phyloP scores from a whole-genome alignment of 1,284 basidiomycete genomes.

The Malassezia yamatoensis region DNA sequence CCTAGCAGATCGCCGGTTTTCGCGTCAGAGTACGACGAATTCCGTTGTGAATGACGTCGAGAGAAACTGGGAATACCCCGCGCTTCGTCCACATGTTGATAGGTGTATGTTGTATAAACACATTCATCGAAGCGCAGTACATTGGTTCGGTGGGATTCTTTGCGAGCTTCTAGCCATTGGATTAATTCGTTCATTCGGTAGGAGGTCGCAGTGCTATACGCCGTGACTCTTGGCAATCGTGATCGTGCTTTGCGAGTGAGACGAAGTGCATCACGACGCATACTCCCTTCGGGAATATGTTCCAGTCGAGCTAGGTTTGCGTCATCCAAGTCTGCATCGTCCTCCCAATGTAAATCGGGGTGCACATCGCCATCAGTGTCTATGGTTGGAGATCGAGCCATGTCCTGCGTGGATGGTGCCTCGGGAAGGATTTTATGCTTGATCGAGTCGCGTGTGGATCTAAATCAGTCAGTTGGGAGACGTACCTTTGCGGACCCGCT shows the following conservation, averaged over 20 bases:
- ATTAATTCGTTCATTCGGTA: conserved; percentile 77
- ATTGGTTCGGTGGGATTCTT: conserved; percentile 64
- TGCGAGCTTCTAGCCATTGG: conserved; percentile 74
- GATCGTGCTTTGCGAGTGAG: conserved; percentile 90
- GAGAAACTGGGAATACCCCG: conserved; percentile 20
- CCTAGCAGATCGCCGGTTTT: conserved; percentile 37
- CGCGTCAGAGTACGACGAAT: neutral
- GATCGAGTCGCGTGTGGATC: conserved; percentile 68
- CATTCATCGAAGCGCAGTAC: conserved; percentile 45
- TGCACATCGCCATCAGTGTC: conserved; percentile 36
- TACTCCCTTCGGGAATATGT: conserved; percentile 79
- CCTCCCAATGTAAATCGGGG: conserved; percentile 49
- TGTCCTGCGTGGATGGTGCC: conserved; percentile 58
- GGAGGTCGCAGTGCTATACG: conserved; percentile 83
- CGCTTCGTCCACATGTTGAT: conserved; percentile 38
- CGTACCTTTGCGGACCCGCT: conserved; percentile 14
- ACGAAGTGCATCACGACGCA: conserved; percentile 74
- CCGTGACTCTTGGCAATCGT: conserved; percentile 82
- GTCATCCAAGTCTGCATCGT: conserved; percentile 29
- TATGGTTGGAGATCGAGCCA: neutral
- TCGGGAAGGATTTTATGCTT: conserved; percentile 90
- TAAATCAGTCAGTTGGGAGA: neutral
- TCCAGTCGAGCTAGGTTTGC: conserved; percentile 34
- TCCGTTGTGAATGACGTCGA: neutral
- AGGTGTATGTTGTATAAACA: conserved; percentile 46